A percentile compares a stretch with the other conserved stretches of the same genome.
Evolutionary conservation across 2,329 filamentous ascomycete genomes (phyloP).

Genomic region (Clarireedia monteithiana): DNA sequence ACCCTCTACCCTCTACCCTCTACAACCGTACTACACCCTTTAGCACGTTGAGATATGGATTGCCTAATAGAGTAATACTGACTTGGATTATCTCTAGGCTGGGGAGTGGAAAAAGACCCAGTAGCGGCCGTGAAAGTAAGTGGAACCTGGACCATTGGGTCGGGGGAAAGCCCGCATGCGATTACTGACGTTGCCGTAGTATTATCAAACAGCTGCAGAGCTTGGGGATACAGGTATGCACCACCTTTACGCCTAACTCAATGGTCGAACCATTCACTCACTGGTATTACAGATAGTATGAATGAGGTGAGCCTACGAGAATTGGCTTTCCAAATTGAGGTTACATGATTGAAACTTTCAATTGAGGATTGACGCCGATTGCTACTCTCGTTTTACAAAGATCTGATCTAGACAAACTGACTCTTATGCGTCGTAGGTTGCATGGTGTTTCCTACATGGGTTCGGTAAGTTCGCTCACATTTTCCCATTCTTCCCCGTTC

Average conservation of each 20-base stretch:
- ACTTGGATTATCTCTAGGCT: conserved; percentile 32
- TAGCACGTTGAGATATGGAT: not conserved
- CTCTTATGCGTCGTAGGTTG: conserved; percentile 30
- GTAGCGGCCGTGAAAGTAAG: conserved; percentile 69
- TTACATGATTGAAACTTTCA: conserved; percentile 1
- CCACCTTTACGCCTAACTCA: conserved; percentile 12
- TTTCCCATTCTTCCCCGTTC: not conserved
- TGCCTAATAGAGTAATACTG: conserved; percentile 6
- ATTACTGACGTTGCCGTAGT: conserved; percentile 45
- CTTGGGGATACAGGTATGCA: conserved; percentile 72
- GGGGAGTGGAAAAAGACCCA: conserved; percentile 82
- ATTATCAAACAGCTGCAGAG: conserved; percentile 97
- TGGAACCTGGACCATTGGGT: conserved; percentile 20
- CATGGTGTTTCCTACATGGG: conserved; percentile 94
- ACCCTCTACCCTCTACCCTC: not conserved
- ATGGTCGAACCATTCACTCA: conserved; percentile 16
- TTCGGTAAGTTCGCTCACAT: conserved; percentile 52
- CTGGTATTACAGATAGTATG: conserved; percentile 67
- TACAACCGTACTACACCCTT: not conserved
- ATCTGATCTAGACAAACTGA: conserved; percentile 8
- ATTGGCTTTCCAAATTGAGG: not conserved
- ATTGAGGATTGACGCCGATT: not conserved
- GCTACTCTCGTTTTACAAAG: not conserved
- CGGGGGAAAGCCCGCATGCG: conserved; percentile 16
- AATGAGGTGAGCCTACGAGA: conserved; percentile 57